phyloP scores from a whole-genome alignment of 2,329 filamentous ascomycete genomes.

The Aspergillus hortae region DNA sequence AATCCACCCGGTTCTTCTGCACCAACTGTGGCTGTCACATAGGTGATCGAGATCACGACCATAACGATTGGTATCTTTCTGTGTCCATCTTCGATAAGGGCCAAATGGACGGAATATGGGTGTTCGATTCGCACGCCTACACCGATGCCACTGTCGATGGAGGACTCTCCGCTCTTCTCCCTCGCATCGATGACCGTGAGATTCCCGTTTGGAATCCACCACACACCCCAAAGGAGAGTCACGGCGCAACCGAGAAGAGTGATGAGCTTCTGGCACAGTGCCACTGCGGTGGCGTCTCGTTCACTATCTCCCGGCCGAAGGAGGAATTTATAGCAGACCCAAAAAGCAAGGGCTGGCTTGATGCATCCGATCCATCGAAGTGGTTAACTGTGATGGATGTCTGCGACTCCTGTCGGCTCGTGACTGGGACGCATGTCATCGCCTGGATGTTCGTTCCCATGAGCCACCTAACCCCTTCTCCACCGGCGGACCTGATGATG shows the following conservation, averaged over 20 bases:
- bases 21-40: conserved; percentile 42
- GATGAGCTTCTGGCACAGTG: conserved; percentile 37
- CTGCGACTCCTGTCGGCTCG: conserved; percentile 40
- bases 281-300: conserved; percentile 44
- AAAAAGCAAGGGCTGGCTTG: conserved; percentile 14
- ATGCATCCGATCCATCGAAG: conserved; percentile 13
- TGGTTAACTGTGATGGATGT: conserved; percentile 26
- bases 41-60: conserved; percentile 9
- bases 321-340: conserved; percentile 26
- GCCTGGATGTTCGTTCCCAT: conserved; percentile 42
- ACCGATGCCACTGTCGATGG: conserved; percentile 15
- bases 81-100: conserved; percentile 20
- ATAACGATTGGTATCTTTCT: conserved; percentile 20
- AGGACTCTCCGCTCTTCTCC: conserved; percentile 16
- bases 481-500: conserved; percentile 19
- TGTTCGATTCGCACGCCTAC: conserved; percentile 17
- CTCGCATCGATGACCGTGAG: conserved; percentile 11
- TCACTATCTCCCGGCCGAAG: conserved; percentile 39
- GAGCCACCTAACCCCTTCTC: conserved; percentile 31
- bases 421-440: conserved; percentile 36
- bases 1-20: conserved; percentile 39
- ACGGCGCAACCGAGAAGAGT: not conserved
- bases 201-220: conserved; percentile 12
- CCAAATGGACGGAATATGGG: conserved; percentile 13
- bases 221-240: not conserved